A percentile compares a stretch with the other conserved stretches of the same genome.
These are phyloP conservation scores for Phragmites australis DNA, from an alignment of 176 grass and related monocot genomes.

Conservation along the genomic window DNA sequence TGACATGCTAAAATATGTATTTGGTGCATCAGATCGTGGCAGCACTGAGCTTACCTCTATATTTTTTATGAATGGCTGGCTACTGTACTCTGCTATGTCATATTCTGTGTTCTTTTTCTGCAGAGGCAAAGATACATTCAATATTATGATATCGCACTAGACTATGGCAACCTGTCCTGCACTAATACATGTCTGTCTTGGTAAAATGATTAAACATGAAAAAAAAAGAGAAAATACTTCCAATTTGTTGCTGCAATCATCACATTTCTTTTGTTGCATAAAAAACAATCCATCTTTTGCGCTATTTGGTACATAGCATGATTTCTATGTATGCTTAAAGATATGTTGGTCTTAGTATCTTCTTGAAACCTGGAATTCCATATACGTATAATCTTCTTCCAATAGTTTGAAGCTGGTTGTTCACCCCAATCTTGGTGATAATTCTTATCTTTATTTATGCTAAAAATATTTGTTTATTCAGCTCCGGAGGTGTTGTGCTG, in stretches of 20 bases:
- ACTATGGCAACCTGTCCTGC: background rate
- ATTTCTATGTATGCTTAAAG: background rate
- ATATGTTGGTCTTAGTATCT: background rate
- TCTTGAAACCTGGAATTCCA: conserved; percentile 25
- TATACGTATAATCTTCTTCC: background rate
- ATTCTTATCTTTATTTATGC: conserved; percentile 14
- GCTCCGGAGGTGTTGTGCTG: conserved; percentile 90
- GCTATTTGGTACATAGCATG: background rate
- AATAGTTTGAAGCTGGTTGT: background rate
- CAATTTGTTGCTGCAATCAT: background rate
- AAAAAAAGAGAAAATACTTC: background rate
- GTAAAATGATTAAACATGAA: background rate
- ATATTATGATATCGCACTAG: background rate
- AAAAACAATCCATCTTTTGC: background rate
- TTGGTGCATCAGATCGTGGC: background rate
- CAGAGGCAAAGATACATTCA: background rate
- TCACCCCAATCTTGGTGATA: background rate
- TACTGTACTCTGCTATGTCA: background rate
- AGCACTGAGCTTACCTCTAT: background rate
- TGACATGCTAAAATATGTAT: background rate
- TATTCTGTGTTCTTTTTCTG: background rate
- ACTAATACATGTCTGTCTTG: background rate
- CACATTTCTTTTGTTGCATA: background rate
- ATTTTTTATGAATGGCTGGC: background rate
- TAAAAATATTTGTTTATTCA: conserved; percentile 45